Percentiles rank a stretch among this genome's conserved stretches.
Conservation (phyloP, 768 basidiomycete species). For the Lentinula sp. region DNA sequence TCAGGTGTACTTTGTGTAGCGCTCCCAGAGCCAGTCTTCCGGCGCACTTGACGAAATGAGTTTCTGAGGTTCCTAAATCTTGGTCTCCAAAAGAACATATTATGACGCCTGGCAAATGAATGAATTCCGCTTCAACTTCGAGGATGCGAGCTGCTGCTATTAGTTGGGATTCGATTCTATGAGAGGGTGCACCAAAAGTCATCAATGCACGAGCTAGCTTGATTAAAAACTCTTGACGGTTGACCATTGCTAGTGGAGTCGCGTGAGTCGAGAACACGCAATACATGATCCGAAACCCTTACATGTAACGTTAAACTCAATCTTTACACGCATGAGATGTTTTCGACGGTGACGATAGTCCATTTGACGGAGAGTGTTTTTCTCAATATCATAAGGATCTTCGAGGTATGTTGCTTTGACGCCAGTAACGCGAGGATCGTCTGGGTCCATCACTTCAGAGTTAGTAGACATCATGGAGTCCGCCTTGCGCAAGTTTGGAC, state of each 20-base stretch:
- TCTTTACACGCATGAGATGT: conserved; percentile 54
- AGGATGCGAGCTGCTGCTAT: conserved; percentile 84
- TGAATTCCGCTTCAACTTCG: conserved; percentile 88
- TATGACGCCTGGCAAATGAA: conserved; percentile 75
- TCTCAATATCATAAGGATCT: conserved; percentile 58
- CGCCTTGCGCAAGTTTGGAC: conserved; percentile 25
- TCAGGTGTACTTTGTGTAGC: conserved; percentile 76
- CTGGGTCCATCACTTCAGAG: conserved; percentile 58
- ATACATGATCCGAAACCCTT: conserved; percentile 12
- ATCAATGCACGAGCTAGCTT: conserved; percentile 83
- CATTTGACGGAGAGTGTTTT: conserved; percentile 55
- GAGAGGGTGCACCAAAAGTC: conserved; percentile 89
- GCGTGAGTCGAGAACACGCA: neutral
- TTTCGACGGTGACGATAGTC: conserved; percentile 64
- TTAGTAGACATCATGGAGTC: conserved; percentile 41
- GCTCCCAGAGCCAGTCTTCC: conserved; percentile 78
- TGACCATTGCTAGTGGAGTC: conserved; percentile 53
- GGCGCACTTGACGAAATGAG: conserved; percentile 78
- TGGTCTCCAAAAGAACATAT: conserved; percentile 88
- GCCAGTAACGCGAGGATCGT: conserved; percentile 69
- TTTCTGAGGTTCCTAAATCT: conserved; percentile 85
- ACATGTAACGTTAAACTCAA: conserved; percentile 76
- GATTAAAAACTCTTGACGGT: conserved; percentile 81
- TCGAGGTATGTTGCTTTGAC: conserved; percentile 41
- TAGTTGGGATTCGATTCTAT: conserved; percentile 90